phyloP scores from a whole-genome alignment of 768 basidiomycete species.

The Hortiboletus flavorubellus region DNA sequence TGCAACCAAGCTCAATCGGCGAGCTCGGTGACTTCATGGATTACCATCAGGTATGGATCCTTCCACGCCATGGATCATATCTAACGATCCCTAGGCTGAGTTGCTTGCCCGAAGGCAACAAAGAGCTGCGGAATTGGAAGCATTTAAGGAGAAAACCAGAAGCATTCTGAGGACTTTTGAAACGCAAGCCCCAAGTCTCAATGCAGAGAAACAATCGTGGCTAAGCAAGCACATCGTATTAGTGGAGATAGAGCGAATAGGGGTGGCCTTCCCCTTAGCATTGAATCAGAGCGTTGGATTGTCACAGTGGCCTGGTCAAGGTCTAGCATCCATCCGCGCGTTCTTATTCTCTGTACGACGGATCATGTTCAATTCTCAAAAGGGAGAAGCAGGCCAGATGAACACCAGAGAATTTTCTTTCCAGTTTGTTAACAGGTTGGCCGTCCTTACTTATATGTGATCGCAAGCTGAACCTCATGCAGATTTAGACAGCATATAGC shows the following conservation, averaged over 20 bases:
- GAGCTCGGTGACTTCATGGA: conserved; percentile 89
- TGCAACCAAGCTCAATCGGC: conserved; percentile 91
- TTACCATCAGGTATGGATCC: conserved; percentile 61
- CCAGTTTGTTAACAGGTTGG: conserved; percentile 80
- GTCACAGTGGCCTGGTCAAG: conserved; percentile 37
- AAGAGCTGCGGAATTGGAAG: conserved; percentile 71
- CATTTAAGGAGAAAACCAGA: conserved; percentile 80
- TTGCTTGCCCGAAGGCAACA: conserved; percentile 69
- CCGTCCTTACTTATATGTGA: background rate
- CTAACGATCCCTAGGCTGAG: conserved; percentile 54
- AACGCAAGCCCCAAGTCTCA: conserved; percentile 39
- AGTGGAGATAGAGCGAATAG: conserved; percentile 62
- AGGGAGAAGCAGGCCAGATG: conserved; percentile 76
- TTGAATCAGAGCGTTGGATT: conserved; percentile 56
- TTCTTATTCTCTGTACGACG: conserved; percentile 83
- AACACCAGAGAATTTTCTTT: conserved; percentile 71
- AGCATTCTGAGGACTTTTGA: conserved; percentile 75
- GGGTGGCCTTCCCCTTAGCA: conserved; percentile 86
- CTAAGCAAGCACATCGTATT: conserved; percentile 52
- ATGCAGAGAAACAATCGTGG: conserved; percentile 41
- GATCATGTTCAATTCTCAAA: conserved; percentile 67
- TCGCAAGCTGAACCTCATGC: conserved; percentile 9
- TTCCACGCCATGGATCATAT: background rate
- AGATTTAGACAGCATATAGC: conserved; percentile 78
- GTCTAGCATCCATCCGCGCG: conserved; percentile 57